These are phyloP conservation scores for Psilocybe sp. DNA, from an alignment of 768 basidiomycete species.

Conservation along the genomic window DNA sequence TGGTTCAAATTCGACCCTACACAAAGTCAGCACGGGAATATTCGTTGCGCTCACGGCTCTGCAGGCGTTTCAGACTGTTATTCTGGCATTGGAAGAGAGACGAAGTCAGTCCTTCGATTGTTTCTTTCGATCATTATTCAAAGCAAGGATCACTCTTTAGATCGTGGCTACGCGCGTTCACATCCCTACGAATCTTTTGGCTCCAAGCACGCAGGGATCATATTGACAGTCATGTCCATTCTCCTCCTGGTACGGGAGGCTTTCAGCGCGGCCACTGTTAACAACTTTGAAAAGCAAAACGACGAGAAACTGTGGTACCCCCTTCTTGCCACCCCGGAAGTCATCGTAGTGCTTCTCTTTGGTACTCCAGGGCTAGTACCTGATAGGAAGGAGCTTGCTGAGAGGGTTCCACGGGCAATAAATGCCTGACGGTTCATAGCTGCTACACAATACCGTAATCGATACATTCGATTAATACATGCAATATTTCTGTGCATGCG, in stretches of 20 bases:
- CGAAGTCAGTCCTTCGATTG: constrained; percentile 9
- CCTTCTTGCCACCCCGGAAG: constrained; percentile 34
- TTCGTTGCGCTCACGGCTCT: constrained; percentile 35
- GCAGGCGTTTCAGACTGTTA: constrained; percentile 27
- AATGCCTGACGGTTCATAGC: too few relatives aligned
- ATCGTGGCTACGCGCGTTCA: neutral
- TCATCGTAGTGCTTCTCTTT: constrained; percentile 31
- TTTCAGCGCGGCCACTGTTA: constrained; percentile 31
- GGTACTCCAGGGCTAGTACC: constrained; percentile 31
- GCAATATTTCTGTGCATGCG: too few relatives aligned
- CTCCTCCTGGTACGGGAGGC: constrained; percentile 37
- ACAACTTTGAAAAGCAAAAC: constrained; percentile 20
- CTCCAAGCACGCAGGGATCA: constrained; percentile 23
- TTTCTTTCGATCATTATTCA: too few relatives aligned
- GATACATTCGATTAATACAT: too few relatives aligned
- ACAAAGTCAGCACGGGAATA: constrained; percentile 30
- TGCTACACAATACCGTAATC: neutral
- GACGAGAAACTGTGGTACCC: constrained; percentile 41
- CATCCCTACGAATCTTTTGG: constrained; percentile 17
- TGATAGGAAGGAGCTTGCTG: constrained; percentile 20
- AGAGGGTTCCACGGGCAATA: too few relatives aligned
- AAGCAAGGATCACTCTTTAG: too few relatives aligned
- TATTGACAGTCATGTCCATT: constrained; percentile 29
- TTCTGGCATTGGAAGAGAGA: constrained; percentile 21
- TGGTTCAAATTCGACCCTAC: constrained; percentile 20